A percentile compares a stretch with the other conserved stretches of the same genome.
phyloP scores from a whole-genome alignment of 139 green algal genomes.

The Coccomyxa sp. region DNA sequence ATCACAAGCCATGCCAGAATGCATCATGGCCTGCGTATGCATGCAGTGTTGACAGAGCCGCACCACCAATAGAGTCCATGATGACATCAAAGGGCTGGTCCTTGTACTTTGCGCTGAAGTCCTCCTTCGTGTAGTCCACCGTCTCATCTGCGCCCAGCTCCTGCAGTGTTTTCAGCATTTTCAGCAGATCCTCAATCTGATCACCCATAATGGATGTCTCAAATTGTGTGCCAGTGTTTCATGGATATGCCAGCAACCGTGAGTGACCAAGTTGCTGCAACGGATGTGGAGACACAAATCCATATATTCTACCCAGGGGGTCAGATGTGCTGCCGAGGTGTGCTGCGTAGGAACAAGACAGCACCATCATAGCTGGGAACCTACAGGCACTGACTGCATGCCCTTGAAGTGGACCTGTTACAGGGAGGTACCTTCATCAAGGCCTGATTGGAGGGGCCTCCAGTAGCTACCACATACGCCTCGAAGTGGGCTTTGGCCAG shows the following conservation, averaged over 20 bases:
- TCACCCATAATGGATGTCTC: background rate
- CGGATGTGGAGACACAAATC: background rate
- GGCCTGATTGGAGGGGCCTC: conserved; percentile 31
- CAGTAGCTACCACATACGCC: conserved; percentile 34
- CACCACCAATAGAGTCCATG: conserved; percentile 13
- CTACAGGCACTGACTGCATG: no score
- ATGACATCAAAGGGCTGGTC: conserved; percentile 18
- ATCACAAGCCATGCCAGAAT: no score
- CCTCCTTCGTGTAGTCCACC: conserved; percentile 47
- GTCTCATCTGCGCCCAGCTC: conserved; percentile 36
- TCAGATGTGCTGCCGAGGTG: no score
- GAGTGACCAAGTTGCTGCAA: no score
- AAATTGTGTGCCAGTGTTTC: background rate
- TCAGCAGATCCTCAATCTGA: background rate
- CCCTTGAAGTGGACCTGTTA: no score
- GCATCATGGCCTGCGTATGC: no score
- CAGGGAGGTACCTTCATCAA: conserved; percentile 15
- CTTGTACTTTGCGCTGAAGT: conserved; percentile 14
- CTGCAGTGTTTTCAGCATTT: background rate
- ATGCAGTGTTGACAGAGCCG: background rate
- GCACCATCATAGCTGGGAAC: no score
- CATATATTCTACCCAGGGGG: no score
- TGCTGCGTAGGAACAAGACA: no score
- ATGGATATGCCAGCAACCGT: no score
- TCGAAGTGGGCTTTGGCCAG: conserved; percentile 36